Evolutionary conservation across 2,329 filamentous ascomycete species (phyloP).

Genomic region (Alternaria conjuncta): DNA sequence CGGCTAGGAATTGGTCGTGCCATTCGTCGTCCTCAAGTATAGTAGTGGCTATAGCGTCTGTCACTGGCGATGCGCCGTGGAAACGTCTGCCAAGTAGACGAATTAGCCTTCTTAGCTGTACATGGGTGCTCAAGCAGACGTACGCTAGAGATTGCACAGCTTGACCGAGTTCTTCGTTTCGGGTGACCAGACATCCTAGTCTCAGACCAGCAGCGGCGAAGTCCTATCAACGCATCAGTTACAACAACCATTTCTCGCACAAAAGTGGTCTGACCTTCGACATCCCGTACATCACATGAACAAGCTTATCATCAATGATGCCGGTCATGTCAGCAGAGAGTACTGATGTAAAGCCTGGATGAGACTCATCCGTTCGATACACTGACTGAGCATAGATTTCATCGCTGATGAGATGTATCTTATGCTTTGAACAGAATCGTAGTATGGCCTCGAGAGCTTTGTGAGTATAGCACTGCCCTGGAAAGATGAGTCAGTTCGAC

Average conservation of each 20-base stretch:
- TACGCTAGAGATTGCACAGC: slow-evolving; percentile 38
- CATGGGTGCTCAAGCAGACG: background rate
- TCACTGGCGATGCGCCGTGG: slow-evolving; percentile 22
- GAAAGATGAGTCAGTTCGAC: background rate
- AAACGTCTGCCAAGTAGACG: slow-evolving; percentile 33
- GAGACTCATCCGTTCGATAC: slow-evolving; percentile 31
- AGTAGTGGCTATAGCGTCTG: slow-evolving; percentile 21
- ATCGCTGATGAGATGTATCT: slow-evolving; percentile 63
- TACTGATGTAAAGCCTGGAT: slow-evolving; percentile 32
- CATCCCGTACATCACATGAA: slow-evolving; percentile 60
- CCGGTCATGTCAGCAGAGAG: slow-evolving; percentile 32
- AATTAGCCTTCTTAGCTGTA: background rate
- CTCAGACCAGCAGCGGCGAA: slow-evolving; percentile 62
- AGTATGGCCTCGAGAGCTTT: slow-evolving; percentile 52
- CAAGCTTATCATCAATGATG: slow-evolving; percentile 56
- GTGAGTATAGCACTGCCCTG: slow-evolving; percentile 43
- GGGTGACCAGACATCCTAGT: slow-evolving; percentile 25
- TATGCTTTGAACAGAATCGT: slow-evolving; percentile 57
- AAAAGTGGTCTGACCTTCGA: slow-evolving; percentile 23
- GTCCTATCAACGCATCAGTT: slow-evolving; percentile 32
- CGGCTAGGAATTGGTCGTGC: slow-evolving; percentile 3
- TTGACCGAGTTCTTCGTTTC: slow-evolving; percentile 22
- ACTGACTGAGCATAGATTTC: slow-evolving; percentile 65
- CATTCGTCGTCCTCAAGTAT: slow-evolving; percentile 30
- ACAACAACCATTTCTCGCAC: background rate